These are phyloP conservation scores for Umbilicaria muhlenbergii DNA, from an alignment of 495 filamentous ascomycete species.

Conservation along the genomic window DNA sequence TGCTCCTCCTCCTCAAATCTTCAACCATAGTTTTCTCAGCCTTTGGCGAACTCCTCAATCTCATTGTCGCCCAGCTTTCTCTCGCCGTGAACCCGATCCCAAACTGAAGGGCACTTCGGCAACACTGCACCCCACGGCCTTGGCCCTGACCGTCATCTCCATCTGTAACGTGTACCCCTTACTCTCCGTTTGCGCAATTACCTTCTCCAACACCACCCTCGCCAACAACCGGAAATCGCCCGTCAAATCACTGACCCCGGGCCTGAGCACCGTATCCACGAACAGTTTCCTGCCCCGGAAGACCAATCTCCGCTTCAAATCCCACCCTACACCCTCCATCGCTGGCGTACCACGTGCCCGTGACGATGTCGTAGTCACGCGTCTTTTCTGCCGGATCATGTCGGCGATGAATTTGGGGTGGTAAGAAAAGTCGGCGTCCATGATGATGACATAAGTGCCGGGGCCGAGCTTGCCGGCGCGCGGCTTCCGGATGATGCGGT, in stretches of 20 bases:
- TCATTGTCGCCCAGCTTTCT: conserved; percentile 83
- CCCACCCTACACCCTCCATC: conserved; percentile 74
- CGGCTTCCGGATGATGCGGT: conserved; percentile 63
- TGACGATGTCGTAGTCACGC: conserved; percentile 76
- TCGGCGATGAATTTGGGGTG: conserved; percentile 88
- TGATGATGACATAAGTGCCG: conserved; percentile 91
- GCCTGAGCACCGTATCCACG: conserved; percentile 78
- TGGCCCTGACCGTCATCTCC: conserved; percentile 85
- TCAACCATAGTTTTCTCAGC: conserved; percentile 70
- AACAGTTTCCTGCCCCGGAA: conserved; percentile 79
- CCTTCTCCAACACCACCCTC: conserved; percentile 67
- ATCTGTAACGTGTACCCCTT: conserved; percentile 97
- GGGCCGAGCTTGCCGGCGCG: conserved; percentile 86
- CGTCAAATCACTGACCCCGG: conserved; percentile 82
- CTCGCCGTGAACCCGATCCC: conserved; percentile 77
- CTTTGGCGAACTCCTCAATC: conserved; percentile 90
- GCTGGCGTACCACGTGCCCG: conserved; percentile 77
- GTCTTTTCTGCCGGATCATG: conserved; percentile 62
- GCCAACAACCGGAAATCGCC: conserved; percentile 87
- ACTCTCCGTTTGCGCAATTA: conserved; percentile 68
- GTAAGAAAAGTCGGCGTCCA: conserved; percentile 97
- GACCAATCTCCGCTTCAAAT: conserved; percentile 84
- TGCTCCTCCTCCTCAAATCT: conserved; percentile 34
- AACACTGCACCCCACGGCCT: conserved; percentile 76
- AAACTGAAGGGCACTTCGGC: conserved; percentile 87